Conservation (phyloP, 192 early-diverging fungal genomes). For the Mortierella antarctica region DNA sequence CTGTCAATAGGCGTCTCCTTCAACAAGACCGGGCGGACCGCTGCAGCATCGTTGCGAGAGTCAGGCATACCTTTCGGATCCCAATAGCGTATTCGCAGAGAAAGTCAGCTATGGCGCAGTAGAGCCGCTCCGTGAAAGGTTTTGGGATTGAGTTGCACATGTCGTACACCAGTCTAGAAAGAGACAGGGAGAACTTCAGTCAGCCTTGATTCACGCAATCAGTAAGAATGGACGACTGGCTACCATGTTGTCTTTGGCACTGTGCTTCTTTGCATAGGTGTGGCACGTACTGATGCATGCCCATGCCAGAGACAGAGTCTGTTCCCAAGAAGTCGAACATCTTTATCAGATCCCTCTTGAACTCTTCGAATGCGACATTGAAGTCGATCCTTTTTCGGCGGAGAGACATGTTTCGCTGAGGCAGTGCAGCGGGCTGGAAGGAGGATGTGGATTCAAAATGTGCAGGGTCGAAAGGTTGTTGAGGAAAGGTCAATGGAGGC, state of each 20-base stretch:
- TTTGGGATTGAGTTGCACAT: conserved; percentile 82
- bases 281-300: conserved; percentile 75
- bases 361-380: conserved; percentile 57
- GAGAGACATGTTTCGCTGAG: conserved; percentile 56
- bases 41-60: too few species aligned
- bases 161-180: conserved; percentile 75
- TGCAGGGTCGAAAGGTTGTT: too few species aligned
- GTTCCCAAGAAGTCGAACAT: conserved; percentile 67
- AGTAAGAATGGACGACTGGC: background rate
- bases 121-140: conserved; percentile 73
- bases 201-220: background rate
- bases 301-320: conserved; percentile 67
- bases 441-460: background rate
- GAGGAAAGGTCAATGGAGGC: too few species aligned
- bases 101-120: conserved; percentile 74
- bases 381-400: conserved; percentile 66
- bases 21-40: background rate
- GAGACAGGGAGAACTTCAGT: conserved; percentile 1
- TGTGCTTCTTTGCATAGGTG: background rate
- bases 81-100: conserved; percentile 66
- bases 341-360: conserved; percentile 59
- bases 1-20: background rate
- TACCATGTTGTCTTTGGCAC: background rate
- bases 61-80: conserved; percentile 59
- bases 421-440: background rate